These are phyloP conservation scores for Atalantia buxifolia DNA, from an alignment of 345 rosid genomes.

Conservation along the genomic window DNA sequence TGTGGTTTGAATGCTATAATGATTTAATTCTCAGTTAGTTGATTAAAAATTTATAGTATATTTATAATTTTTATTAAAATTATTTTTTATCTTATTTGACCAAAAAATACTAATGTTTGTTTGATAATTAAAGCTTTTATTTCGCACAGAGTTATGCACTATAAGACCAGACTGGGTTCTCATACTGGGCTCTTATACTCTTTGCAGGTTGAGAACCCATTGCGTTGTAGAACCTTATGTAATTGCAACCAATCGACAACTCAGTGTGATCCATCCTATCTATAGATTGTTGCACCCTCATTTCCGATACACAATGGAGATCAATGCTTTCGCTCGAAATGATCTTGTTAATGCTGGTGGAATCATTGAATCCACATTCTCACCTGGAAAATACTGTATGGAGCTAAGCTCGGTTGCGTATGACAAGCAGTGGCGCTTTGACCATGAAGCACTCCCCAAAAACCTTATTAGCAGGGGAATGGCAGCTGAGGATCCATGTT, in stretches of 20 bases:
- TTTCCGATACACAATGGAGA: conserved; percentile 75
- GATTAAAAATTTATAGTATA: no score
- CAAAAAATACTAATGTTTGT: no score
- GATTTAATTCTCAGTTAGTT: no score
- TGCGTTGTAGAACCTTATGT: conserved; percentile 63
- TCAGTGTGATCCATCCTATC: conserved; percentile 73
- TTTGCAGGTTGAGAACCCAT: conserved; percentile 68
- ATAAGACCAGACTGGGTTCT: no score
- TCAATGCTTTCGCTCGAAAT: conserved; percentile 60
- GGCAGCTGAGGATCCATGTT: conserved; percentile 44
- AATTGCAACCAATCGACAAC: conserved; percentile 68
- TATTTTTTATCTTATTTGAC: no score
- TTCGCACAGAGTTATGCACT: no score
- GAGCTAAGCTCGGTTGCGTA: conserved; percentile 59
- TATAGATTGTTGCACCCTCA: conserved; percentile 60
- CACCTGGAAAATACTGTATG: conserved; percentile 48
- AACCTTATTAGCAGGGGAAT: conserved; percentile 59
- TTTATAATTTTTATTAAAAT: no score
- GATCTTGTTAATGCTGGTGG: conserved; percentile 55
- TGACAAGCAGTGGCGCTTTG: conserved; percentile 54
- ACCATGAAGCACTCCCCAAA: conserved; percentile 45
- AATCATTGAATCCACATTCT: conserved; percentile 52
- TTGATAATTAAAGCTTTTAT: no score
- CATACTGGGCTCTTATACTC: no score
- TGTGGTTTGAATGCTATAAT: no score